phyloP scores from a whole-genome alignment of 805 yeast genomes.

The Metschnikowia matae region DNA sequence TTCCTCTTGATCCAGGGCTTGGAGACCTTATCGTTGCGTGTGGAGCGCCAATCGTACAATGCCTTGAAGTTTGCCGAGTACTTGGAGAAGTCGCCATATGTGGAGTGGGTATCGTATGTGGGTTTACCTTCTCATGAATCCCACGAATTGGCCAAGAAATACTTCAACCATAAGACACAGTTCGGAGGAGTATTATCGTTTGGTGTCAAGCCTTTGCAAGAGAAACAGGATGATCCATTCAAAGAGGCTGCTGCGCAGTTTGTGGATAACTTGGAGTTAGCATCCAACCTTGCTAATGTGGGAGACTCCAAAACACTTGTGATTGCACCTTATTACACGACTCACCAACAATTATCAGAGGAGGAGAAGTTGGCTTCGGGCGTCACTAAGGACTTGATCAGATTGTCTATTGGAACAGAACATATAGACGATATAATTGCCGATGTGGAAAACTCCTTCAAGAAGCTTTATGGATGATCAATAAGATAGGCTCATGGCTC shows the following conservation, averaged over 20 bases:
- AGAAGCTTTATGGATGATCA: constrained; percentile 42
- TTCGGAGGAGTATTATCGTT: constrained; percentile 88
- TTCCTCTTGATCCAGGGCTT: constrained; percentile 87
- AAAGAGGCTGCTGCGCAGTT: constrained; percentile 75
- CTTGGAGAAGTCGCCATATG: constrained; percentile 69
- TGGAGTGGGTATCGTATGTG: constrained; percentile 87
- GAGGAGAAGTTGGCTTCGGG: constrained; percentile 81
- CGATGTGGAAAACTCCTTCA: constrained; percentile 67
- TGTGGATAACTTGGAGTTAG: constrained; percentile 78
- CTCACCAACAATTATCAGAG: constrained; percentile 86
- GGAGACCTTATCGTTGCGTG: constrained; percentile 90
- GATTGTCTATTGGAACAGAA: constrained; percentile 42
- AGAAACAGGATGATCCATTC: constrained; percentile 53
- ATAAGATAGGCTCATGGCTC: too few relatives aligned
- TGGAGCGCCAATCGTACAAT: constrained; percentile 85
- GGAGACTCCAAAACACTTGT: constrained; percentile 96
- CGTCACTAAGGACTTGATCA: constrained; percentile 81
- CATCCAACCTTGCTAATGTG: constrained; percentile 92
- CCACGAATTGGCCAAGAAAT: constrained; percentile 80
- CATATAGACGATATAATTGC: constrained; percentile 21
- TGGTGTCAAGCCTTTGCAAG: constrained; percentile 66
- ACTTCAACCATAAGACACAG: constrained; percentile 49
- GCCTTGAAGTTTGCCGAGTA: constrained; percentile 75
- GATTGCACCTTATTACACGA: constrained; percentile 93
- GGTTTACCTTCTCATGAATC: constrained; percentile 77